Base-by-base conservation (phyloP, 1,284 basidiomycete species). In the Ganoderma sinense region DNA sequence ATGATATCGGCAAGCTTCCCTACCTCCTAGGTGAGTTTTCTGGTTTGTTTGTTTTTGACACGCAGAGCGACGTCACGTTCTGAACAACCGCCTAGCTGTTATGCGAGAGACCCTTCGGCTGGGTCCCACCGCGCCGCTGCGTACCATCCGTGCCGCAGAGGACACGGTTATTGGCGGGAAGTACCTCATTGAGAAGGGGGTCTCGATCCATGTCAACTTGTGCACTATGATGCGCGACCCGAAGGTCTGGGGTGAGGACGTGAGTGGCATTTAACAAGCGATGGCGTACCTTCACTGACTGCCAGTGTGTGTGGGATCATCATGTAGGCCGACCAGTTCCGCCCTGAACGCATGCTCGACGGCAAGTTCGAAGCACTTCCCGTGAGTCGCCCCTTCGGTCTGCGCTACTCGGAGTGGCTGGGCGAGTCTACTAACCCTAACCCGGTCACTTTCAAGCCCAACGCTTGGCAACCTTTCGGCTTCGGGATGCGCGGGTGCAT, bases 21-120 rank as follows among this genome's bases (percentile, higher is more conserved):
- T 88, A 87, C 75, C 78, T 85, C 14, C 75, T 77, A 4, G 84
- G 84, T 82, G 64, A 29, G 77, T 10, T 7, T 23, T 18, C 0
- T 0, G 4, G 3, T 55, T 5, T 53, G 48, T 11, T 2, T 33
- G n/a, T n/a, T n/a, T n/a, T n/a, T n/a, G n/a, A 43, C 16, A 53
- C 23, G 20, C 51, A 13, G 40, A 36, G 60, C 16, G 20, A 40
- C 10, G 39, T 41, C 2, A 7, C 2, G 26, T 41, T 41, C 16
- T 20, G n/a, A 13, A 14, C 2, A 4, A 8, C 14, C 8, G 4
- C 41, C 1, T 40, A 82, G 86, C 86, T 6, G 82, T 85, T 1
- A 78, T 87, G 76, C 82, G 85, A 26, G 87, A 88, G 71, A 79
- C 83, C 2, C 77, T 88, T 10, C 82, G 87, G 13, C 78, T 87